Conservation (phyloP, 2,329 filamentous ascomycete species). For the Emergomyces africanus region DNA sequence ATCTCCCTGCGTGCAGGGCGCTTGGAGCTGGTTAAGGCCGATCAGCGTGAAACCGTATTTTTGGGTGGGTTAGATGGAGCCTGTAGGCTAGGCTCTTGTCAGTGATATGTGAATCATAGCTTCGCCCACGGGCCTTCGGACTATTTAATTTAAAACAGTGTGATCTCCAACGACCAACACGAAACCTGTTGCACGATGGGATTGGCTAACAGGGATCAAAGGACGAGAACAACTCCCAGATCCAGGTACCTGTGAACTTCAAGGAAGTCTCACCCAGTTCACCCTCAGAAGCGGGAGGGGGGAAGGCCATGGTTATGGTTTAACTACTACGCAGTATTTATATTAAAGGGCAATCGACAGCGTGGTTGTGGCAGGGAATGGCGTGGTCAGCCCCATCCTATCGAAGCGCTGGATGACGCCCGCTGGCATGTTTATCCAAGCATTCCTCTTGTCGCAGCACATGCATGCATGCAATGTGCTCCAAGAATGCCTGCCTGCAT, state of each 20-base stretch:
- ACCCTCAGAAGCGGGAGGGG: not conserved
- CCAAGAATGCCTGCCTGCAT: not conserved
- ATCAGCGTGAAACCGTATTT: not conserved
- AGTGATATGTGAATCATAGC: constrained; percentile 2
- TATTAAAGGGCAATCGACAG: not conserved
- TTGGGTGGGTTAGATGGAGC: not conserved
- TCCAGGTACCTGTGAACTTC: constrained; percentile 1
- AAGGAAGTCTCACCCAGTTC: not conserved
- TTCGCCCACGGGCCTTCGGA: not conserved
- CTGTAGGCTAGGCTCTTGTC: not conserved
- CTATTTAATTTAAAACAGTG: no score
- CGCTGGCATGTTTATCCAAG: not conserved
- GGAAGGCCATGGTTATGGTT: not conserved
- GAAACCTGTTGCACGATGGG: not conserved
- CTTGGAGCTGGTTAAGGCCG: not conserved
- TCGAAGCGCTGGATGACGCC: not conserved
- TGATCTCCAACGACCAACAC: not conserved
- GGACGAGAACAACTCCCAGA: not conserved
- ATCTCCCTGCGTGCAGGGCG: not conserved
- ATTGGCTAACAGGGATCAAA: not conserved
- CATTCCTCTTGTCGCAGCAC: not conserved
- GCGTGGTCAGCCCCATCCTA: not conserved
- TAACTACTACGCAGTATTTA: not conserved
- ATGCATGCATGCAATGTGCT: no score
- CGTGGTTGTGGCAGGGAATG: not conserved